These are phyloP conservation scores for Coemansia guatemalensis DNA, from an alignment of 192 early-diverging fungal genomes.

Conservation along the genomic window DNA sequence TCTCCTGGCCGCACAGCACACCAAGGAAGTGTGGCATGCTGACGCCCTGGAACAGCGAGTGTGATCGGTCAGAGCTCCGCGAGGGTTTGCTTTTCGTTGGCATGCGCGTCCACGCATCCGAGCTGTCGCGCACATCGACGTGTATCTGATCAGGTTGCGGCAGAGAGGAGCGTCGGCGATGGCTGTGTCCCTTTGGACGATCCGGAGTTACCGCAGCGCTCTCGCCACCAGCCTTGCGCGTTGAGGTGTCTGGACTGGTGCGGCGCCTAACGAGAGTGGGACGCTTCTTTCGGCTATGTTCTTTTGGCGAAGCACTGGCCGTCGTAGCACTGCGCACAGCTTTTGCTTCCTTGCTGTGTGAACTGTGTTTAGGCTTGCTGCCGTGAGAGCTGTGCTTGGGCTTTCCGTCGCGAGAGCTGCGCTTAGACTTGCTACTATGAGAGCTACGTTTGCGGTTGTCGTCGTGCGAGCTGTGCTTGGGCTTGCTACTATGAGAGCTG, in stretches of 20 bases:
- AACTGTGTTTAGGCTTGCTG: not conserved
- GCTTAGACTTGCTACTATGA: not conserved
- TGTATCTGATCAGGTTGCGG: constrained; percentile 1
- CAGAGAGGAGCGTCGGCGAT: not conserved
- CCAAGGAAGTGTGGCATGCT: constrained; percentile 21
- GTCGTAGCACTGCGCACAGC: not conserved
- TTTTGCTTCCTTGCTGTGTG: not conserved
- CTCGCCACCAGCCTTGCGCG: constrained; percentile 2
- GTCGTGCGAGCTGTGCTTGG: not conserved
- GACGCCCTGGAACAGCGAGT: constrained; percentile 11
- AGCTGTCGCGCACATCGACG: constrained; percentile 14
- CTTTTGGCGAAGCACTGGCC: not conserved
- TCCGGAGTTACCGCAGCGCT: not conserved
- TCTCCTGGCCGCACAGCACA: constrained; percentile 3
- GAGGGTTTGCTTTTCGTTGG: constrained; percentile 16
- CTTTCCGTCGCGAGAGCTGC: not conserved
- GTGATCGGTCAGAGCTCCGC: constrained; percentile 7
- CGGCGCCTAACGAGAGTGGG: not conserved
- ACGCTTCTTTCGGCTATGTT: not conserved
- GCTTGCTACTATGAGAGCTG: not conserved
- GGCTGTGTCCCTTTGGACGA: not conserved
- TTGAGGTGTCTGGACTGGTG: not conserved
- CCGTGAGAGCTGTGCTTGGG: not conserved
- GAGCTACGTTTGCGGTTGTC: not conserved
- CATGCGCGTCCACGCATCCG: constrained; percentile 13